Conservation (phyloP, 495 filamentous ascomycete species). For the Tuber magnatum region DNA sequence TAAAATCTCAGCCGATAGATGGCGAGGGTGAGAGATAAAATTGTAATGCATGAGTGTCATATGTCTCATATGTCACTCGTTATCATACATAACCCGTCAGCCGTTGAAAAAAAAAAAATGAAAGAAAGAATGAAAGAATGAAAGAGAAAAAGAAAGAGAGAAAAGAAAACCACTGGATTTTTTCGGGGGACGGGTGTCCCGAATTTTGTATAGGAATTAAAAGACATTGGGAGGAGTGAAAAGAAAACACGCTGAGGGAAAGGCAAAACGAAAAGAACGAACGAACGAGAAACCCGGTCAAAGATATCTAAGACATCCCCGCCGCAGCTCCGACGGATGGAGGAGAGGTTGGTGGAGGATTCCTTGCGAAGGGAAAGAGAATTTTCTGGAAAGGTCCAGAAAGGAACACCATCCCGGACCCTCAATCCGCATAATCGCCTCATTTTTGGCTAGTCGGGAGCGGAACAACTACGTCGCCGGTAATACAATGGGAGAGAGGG, state of each 20-base stretch:
- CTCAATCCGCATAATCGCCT: not conserved
- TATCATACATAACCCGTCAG: not conserved
- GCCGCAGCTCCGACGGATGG: not conserved
- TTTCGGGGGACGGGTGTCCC: not conserved
- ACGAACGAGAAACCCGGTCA: not conserved
- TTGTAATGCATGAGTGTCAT: not conserved
- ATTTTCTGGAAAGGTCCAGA: not conserved
- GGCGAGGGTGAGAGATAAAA: not conserved
- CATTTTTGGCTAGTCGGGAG: not conserved
- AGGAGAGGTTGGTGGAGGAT: not conserved
- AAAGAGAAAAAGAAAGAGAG: not conserved
- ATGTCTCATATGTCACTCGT: not conserved
- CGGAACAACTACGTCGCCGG: not conserved
- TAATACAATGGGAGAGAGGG: not conserved
- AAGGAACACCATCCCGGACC: not conserved
- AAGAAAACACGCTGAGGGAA: not conserved
- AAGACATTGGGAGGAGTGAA: not conserved
- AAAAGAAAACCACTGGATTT: not conserved
- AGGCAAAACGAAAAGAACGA: not conserved
- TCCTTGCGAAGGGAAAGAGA: not conserved
- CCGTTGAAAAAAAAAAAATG: not conserved
- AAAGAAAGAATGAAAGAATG: too few species aligned
- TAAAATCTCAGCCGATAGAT: not conserved
- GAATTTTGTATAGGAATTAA: not conserved
- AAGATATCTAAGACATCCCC: not conserved